A percentile compares a stretch with the other conserved stretches of the same genome.
These are phyloP conservation scores for Lachnellula cervina DNA, from an alignment of 2,329 filamentous ascomycete species.

Conservation along the genomic window DNA sequence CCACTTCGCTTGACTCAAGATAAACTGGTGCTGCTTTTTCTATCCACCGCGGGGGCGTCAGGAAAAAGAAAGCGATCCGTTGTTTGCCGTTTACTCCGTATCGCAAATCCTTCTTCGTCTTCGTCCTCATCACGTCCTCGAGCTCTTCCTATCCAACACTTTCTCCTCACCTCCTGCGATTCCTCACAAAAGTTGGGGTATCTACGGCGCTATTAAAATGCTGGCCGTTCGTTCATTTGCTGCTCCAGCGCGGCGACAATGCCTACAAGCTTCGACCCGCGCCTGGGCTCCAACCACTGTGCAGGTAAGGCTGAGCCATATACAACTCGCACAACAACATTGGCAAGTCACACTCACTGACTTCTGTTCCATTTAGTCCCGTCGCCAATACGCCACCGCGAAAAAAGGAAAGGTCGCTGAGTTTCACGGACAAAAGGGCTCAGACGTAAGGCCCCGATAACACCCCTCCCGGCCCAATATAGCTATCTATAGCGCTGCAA, in stretches of 20 bases:
- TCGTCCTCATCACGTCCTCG: not conserved
- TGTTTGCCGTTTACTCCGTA: not conserved
- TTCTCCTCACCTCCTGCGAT: constrained; percentile 11
- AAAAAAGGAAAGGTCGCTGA: constrained; percentile 72
- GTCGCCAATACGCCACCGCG: constrained; percentile 59
- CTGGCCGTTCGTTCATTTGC: constrained; percentile 75
- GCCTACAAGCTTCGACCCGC: constrained; percentile 64
- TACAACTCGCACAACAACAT: constrained; percentile 3
- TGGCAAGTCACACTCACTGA: constrained; percentile 13
- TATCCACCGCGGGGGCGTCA: no score
- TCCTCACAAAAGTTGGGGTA: constrained; percentile 4
- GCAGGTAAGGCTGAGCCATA: constrained; percentile 48
- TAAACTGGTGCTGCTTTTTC: no score
- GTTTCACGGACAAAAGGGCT: constrained; percentile 86
- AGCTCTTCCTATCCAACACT: constrained; percentile 7
- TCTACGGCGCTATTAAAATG: constrained; percentile 54
- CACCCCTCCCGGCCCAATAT: constrained; percentile 31
- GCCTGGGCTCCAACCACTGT: constrained; percentile 44
- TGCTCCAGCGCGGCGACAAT: constrained; percentile 71
- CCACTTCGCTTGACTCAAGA: no score
- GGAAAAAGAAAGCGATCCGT: no score
- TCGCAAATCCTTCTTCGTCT: constrained; percentile 15
- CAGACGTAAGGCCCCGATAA: constrained; percentile 62
- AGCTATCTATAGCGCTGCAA: constrained; percentile 10
- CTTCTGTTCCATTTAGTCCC: constrained; percentile 12